Evolutionary conservation across 371 early-diverging fungal species (phyloP).

Genomic region (Fennellomyces sp.): DNA sequence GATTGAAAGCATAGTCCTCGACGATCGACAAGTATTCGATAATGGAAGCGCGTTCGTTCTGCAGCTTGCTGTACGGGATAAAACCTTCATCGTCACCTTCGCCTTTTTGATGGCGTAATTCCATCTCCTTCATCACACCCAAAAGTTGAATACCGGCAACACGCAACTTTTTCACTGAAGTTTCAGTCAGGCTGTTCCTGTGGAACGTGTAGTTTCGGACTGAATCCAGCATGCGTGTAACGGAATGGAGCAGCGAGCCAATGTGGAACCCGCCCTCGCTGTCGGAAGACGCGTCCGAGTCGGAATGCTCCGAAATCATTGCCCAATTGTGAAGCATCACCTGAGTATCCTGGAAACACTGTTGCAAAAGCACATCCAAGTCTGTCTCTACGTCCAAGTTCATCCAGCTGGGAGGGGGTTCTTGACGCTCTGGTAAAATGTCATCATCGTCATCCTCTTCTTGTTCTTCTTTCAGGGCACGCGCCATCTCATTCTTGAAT

Average conservation of each 20-base stretch:
- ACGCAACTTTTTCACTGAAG: constrained; percentile 32
- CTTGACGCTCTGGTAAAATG: constrained; percentile 30
- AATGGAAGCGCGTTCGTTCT: constrained; percentile 34
- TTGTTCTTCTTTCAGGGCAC: constrained; percentile 27
- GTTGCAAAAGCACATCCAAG: constrained; percentile 36
- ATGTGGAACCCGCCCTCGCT: constrained; percentile 25
- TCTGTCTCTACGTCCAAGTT: constrained; percentile 50
- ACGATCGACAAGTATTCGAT: constrained; percentile 31
- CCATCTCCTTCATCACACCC: constrained; percentile 39
- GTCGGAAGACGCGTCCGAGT: constrained; percentile 18
- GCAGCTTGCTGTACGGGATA: constrained; percentile 33
- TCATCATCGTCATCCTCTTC: constrained; percentile 24
- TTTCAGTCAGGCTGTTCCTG: constrained; percentile 40
- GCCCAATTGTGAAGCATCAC: constrained; percentile 37
- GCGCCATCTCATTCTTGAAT: constrained; percentile 20
- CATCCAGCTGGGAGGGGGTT: constrained; percentile 50
- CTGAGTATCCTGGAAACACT: constrained; percentile 43
- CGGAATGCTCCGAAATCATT: constrained; percentile 32
- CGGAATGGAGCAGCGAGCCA: constrained; percentile 38
- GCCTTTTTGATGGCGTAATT: constrained; percentile 29
- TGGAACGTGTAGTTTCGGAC: constrained; percentile 46
- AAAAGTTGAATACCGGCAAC: constrained; percentile 34
- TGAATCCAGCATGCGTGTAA: constrained; percentile 41
- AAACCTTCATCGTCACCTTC: constrained; percentile 25
- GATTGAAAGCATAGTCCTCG: constrained; percentile 42